Conservation (phyloP, 352 stramenopile genomes). For the Globisporangium radiosum region DNA sequence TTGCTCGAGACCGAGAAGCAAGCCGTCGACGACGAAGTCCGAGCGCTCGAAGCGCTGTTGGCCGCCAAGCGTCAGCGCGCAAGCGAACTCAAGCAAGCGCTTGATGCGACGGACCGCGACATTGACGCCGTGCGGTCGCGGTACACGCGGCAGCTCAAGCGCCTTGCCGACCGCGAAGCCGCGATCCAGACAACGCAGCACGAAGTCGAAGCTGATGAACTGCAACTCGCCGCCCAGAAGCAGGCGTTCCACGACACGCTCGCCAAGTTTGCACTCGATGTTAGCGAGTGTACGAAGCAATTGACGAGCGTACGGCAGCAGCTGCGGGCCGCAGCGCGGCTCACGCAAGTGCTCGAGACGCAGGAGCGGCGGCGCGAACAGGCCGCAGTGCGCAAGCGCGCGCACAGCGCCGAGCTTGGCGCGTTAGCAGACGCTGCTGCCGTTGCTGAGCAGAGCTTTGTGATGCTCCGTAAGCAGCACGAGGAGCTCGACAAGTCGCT, state of each 20-base stretch:
- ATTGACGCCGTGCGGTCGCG: constrained; percentile 68
- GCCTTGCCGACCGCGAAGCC: constrained; percentile 67
- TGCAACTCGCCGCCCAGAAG: constrained; percentile 52
- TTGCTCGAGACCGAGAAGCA: constrained; percentile 52
- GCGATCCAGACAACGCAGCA: constrained; percentile 65
- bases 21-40: constrained; percentile 63
- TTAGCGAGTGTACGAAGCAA: constrained; percentile 54
- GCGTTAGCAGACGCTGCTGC: constrained; percentile 60
- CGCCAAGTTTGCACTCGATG: constrained; percentile 33
- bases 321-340: constrained; percentile 53
- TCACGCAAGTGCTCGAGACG: constrained; percentile 61
- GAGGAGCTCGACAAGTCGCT: constrained; percentile 75
- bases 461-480: constrained; percentile 64
- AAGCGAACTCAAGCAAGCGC: constrained; percentile 31
- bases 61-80: constrained; percentile 31
- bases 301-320: constrained; percentile 60
- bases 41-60: constrained; percentile 36
- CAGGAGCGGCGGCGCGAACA: constrained; percentile 68
- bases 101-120: constrained; percentile 57
- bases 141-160: constrained; percentile 76
- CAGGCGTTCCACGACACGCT: constrained; percentile 48
- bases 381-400: constrained; percentile 62
- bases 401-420: constrained; percentile 63
- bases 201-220: constrained; percentile 64
- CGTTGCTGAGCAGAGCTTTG: constrained; percentile 70